Percentiles rank a stretch among this genome's conserved stretches.
phyloP scores from a whole-genome alignment of 2,329 filamentous ascomycete genomes.

The Ophiostoma populinum region DNA sequence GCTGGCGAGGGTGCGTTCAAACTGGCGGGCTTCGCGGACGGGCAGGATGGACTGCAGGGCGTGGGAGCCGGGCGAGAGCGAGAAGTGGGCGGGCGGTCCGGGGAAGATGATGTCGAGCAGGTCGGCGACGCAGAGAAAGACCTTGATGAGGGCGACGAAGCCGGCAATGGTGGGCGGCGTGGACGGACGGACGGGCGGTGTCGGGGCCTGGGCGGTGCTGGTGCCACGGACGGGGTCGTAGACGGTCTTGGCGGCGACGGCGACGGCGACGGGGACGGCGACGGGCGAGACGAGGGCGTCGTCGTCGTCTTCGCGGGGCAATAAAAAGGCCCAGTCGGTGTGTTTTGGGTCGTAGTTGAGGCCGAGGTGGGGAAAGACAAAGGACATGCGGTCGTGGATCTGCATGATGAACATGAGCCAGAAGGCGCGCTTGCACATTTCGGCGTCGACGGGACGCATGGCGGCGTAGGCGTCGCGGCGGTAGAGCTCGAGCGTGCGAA shows the following conservation, averaged over 20 bases:
- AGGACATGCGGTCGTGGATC: constrained; percentile 13
- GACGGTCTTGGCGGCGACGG: neutral
- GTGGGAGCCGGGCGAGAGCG: constrained; percentile 1
- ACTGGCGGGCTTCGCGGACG: neutral
- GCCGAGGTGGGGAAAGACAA: constrained; percentile 10
- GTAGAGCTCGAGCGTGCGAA: constrained; percentile 1
- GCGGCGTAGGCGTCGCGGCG: neutral
- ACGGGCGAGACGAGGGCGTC: constrained; percentile 5
- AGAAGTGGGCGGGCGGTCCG: constrained; percentile 5
- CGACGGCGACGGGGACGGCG: neutral
- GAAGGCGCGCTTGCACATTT: constrained; percentile 13
- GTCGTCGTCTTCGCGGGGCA: constrained; percentile 11
- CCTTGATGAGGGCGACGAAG: constrained; percentile 12
- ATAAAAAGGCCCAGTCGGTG: constrained; percentile 13
- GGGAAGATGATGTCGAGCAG: constrained; percentile 9
- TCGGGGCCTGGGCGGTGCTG: neutral
- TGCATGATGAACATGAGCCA: constrained; percentile 14
- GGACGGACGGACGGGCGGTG: neutral
- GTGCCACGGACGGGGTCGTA: neutral
- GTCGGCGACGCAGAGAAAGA: constrained; percentile 11
- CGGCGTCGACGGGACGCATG: constrained; percentile 5
- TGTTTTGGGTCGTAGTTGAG: constrained; percentile 12
- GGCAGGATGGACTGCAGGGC: constrained; percentile 1
- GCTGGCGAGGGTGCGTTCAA: too few relatives aligned
- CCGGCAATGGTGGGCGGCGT: constrained; percentile 10